These are phyloP conservation scores for Amborella trichopoda DNA, from an alignment of 164 flowering plant species.

Conservation along the genomic window DNA sequence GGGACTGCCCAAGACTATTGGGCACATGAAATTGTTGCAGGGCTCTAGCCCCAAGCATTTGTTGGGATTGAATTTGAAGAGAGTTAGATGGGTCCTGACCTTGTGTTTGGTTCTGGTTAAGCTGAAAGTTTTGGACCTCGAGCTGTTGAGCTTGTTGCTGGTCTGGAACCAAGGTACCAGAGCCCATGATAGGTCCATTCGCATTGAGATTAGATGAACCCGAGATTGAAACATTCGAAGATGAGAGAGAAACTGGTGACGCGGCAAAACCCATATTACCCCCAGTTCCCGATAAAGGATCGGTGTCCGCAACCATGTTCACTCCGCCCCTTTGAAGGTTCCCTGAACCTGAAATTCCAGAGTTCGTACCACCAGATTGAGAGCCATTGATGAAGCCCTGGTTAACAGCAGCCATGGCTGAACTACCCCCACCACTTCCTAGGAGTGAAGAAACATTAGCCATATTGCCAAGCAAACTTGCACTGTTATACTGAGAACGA, in stretches of 20 bases:
- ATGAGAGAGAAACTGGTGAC: slow-evolving; percentile 31
- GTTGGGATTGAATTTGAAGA: background rate
- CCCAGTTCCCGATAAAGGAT: slow-evolving; percentile 58
- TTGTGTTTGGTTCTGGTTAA: slow-evolving; percentile 61
- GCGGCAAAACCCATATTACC: slow-evolving; percentile 52
- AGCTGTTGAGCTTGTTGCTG: slow-evolving; percentile 60
- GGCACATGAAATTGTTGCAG: slow-evolving; percentile 46
- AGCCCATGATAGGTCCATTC: slow-evolving; percentile 7
- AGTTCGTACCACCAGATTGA: slow-evolving; percentile 13
- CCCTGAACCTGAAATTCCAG: slow-evolving; percentile 51
- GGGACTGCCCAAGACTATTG: background rate
- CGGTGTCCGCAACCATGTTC: slow-evolving; percentile 55
- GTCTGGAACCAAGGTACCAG: slow-evolving; percentile 53
- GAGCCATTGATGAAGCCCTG: background rate
- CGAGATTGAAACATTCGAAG: slow-evolving; percentile 32
- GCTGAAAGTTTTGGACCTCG: slow-evolving; percentile 63
- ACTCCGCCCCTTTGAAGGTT: slow-evolving; percentile 39
- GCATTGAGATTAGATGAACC: slow-evolving; percentile 42
- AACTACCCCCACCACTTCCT: slow-evolving; percentile 54
- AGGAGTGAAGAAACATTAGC: slow-evolving; percentile 60
- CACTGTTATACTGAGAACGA: slow-evolving; percentile 43
- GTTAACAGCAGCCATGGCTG: background rate
- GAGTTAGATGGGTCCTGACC: slow-evolving; percentile 1
- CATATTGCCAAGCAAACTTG: slow-evolving; percentile 61
- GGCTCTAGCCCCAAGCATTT: background rate